These are phyloP conservation scores for Linnemannia zychae DNA, from an alignment of 192 early-diverging fungal genomes.

Conservation along the genomic window DNA sequence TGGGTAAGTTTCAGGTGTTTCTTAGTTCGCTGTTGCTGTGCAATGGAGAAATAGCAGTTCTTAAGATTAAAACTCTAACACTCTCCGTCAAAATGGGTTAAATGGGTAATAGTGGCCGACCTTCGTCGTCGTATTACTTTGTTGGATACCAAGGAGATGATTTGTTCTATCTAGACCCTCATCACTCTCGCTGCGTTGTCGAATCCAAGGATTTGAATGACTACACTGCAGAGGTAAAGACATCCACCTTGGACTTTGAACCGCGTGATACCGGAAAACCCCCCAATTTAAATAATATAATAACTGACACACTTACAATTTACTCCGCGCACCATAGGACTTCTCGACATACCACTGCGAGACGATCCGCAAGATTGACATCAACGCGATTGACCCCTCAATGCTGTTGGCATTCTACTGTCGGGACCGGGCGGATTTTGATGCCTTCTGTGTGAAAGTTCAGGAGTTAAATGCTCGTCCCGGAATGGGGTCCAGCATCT, in stretches of 20 bases:
- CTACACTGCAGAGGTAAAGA: constrained; percentile 63
- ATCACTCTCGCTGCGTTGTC: constrained; percentile 81
- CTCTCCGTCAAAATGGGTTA: too few relatives aligned
- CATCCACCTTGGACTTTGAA: not conserved
- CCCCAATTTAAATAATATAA: too few relatives aligned
- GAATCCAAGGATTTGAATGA: constrained; percentile 62
- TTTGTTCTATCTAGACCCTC: constrained; percentile 94
- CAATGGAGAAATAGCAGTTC: not conserved
- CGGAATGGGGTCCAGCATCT: constrained; percentile 60
- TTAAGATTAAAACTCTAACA: not conserved
- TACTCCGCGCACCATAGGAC: constrained; percentile 59
- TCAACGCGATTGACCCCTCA: constrained; percentile 90
- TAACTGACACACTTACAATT: not conserved
- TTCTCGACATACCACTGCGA: constrained; percentile 88
- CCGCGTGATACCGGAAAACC: not conserved
- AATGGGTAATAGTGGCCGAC: constrained; percentile 74
- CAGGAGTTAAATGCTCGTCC: constrained; percentile 57
- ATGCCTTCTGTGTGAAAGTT: constrained; percentile 68
- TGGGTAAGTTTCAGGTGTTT: constrained; percentile 66
- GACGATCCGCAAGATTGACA: constrained; percentile 77
- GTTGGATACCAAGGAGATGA: constrained; percentile 88
- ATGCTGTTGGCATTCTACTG: constrained; percentile 95
- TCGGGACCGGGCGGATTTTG: constrained; percentile 69
- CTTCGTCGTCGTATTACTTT: constrained; percentile 96
- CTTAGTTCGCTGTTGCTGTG: not conserved